A percentile compares a stretch with the other conserved stretches of the same genome.
phyloP scores from a whole-genome alignment of 2,329 filamentous ascomycete species.

The Exophiala mesophila region DNA sequence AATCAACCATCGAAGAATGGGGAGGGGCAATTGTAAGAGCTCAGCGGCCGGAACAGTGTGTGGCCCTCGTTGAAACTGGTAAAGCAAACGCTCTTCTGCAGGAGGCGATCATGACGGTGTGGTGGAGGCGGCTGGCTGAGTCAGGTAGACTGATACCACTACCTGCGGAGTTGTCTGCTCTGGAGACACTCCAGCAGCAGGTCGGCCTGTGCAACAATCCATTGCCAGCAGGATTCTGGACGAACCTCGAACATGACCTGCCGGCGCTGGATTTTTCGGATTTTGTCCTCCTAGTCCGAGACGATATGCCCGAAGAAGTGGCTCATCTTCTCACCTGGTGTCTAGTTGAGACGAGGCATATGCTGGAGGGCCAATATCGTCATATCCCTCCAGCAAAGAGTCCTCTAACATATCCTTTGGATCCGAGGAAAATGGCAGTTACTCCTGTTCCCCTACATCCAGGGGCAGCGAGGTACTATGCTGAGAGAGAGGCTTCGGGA shows the following conservation, averaged over 20 bases:
- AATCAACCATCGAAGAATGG: conserved; percentile 10
- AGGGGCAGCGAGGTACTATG: conserved; percentile 12
- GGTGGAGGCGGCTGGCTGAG: conserved; percentile 14
- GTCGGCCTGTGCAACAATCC: conserved; percentile 8
- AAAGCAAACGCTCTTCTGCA: conserved; percentile 13
- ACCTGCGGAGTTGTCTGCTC: conserved; percentile 6
- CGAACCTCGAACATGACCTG: conserved; percentile 6
- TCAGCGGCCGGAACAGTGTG: conserved; percentile 13
- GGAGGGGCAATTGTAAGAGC: conserved; percentile 6
- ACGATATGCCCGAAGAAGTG: conserved; percentile 14
- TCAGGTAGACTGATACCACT: conserved; percentile 4
- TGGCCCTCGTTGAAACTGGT: conserved; percentile 12
- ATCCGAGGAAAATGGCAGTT: conserved; percentile 10
- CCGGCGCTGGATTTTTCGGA: conserved; percentile 16
- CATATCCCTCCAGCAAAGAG: conserved; percentile 11
- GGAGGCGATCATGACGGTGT: conserved; percentile 16
- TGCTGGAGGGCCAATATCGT: conserved; percentile 14
- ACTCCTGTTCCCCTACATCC: conserved; percentile 10
- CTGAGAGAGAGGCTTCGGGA: neutral
- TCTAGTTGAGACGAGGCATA: conserved; percentile 14
- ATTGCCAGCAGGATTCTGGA: conserved; percentile 12
- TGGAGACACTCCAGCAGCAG: conserved; percentile 4
- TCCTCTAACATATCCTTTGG: conserved; percentile 12
- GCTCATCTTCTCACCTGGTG: conserved; percentile 14
- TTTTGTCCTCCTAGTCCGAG: conserved; percentile 13